Evolutionary conservation across 2,329 filamentous ascomycete species (phyloP).

Genomic region (Fusarium sp.): DNA sequence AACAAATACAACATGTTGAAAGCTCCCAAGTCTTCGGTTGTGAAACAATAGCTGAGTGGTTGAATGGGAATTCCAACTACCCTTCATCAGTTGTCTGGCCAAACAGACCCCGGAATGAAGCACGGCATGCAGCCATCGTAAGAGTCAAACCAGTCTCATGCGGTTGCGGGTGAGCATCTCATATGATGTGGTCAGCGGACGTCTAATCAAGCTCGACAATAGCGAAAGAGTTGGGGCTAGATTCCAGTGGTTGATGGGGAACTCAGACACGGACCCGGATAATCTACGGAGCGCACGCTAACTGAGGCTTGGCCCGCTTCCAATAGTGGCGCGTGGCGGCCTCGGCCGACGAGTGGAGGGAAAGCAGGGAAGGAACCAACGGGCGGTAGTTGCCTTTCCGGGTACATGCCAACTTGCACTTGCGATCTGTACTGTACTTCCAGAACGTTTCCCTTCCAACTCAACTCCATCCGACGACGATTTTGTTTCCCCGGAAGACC

Average conservation of each 20-base stretch:
- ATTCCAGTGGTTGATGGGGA: slow-evolving; percentile 30
- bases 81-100: background rate
- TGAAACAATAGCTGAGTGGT: background rate
- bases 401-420: slow-evolving; percentile 45
- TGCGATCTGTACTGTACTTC: slow-evolving; percentile 44
- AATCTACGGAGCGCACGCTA: slow-evolving; percentile 21
- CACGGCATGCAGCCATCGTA: slow-evolving; percentile 2
- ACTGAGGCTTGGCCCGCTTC: slow-evolving; percentile 9
- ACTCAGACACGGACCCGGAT: slow-evolving; percentile 24
- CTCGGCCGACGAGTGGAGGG: slow-evolving; percentile 16
- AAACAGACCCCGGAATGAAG: slow-evolving; percentile 2
- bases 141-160: background rate
- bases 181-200: slow-evolving; percentile 8
- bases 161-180: background rate
- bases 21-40: background rate
- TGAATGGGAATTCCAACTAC: background rate
- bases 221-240: slow-evolving; percentile 18
- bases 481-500: slow-evolving; percentile 19
- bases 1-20: background rate
- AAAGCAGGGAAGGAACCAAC: slow-evolving; percentile 21
- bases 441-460: slow-evolving; percentile 37
- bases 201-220: slow-evolving; percentile 6
- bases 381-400: slow-evolving; percentile 33
- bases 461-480: slow-evolving; percentile 25
- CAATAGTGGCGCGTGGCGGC: slow-evolving; percentile 17